These are phyloP conservation scores for Fragaria vesca DNA, from an alignment of 306 rosid species.

Conservation along the genomic window DNA sequence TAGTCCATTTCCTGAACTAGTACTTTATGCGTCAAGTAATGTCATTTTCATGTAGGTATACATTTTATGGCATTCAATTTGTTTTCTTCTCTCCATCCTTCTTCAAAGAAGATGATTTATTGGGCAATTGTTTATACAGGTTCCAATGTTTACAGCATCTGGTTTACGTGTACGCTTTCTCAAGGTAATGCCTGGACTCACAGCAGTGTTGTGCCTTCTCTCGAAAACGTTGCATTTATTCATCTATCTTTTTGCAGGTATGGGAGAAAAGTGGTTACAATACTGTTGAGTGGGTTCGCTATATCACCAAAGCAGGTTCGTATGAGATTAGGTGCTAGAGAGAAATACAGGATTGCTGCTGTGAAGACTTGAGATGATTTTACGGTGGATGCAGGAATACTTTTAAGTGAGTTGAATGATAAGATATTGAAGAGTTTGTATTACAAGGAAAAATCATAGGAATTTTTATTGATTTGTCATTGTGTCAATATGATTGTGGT, in stretches of 20 bases:
- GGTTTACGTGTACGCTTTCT: constrained; percentile 96
- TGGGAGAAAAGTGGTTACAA: constrained; percentile 99
- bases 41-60: not conserved
- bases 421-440: constrained; percentile 2
- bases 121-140: constrained; percentile 31
- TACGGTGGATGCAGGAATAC: constrained; percentile 23
- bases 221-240: not conserved
- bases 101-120: constrained; percentile 3
- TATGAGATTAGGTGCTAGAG: constrained; percentile 88
- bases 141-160: constrained; percentile 98
- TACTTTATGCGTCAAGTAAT: not conserved
- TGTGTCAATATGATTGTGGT: constrained; percentile 18
- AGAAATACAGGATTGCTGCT: constrained; percentile 29
- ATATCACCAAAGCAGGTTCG: constrained; percentile 93
- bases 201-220: not conserved
- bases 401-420: constrained; percentile 21
- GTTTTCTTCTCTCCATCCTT: not conserved
- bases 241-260: constrained; percentile 51
- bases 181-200: constrained; percentile 48
- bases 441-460: not conserved
- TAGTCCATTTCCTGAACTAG: not conserved
- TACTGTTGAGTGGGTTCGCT: constrained; percentile 99
- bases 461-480: not conserved
- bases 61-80: not conserved
- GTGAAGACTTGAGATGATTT: constrained; percentile 9